A percentile compares a stretch with the other conserved stretches of the same genome.
Evolutionary conservation across 768 basidiomycete genomes (phyloP).

Genomic region (Austroboletus eburneus): DNA sequence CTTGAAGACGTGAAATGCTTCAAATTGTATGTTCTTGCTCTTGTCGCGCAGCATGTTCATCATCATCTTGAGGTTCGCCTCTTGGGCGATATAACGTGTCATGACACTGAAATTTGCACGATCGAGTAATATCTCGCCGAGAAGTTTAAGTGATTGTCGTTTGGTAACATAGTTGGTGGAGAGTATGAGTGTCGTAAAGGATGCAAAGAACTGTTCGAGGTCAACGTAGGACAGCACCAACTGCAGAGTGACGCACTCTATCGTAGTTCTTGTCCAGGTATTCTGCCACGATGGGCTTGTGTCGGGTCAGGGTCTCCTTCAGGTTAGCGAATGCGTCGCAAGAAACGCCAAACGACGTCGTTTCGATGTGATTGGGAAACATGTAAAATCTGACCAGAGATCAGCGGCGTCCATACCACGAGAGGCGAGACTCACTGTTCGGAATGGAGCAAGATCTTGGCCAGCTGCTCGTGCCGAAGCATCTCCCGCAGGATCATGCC

Average conservation of each 20-base stretch:
- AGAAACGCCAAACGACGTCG: constrained; percentile 95
- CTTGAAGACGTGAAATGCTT: constrained; percentile 99
- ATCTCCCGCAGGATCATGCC: constrained; percentile 98
- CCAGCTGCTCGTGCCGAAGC: constrained; percentile 87
- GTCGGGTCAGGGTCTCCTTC: constrained; percentile 94
- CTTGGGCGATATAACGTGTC: constrained; percentile 94
- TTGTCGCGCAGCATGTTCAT: constrained; percentile 98
- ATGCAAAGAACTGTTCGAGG: constrained; percentile 79
- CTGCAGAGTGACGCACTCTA: constrained; percentile 50
- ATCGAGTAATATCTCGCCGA: constrained; percentile 97
- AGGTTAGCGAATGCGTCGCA: constrained; percentile 97
- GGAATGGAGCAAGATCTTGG: constrained; percentile 85
- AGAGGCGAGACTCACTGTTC: constrained; percentile 72
- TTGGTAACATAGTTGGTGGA: constrained; percentile 99
- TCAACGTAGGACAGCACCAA: neutral
- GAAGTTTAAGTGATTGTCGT: constrained; percentile 94
- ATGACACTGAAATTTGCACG: constrained; percentile 98
- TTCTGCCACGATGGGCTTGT: constrained; percentile 97
- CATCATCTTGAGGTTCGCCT: constrained; percentile 99
- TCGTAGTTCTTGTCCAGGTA: constrained; percentile 98
- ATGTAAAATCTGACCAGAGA: constrained; percentile 76
- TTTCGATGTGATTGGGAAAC: constrained; percentile 95
- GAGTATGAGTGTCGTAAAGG: constrained; percentile 88
- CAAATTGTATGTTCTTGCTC: constrained; percentile 99
- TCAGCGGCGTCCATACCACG: neutral